Conservation (phyloP, 164 flowering plant species). For the Macadamia tetraphylla region DNA sequence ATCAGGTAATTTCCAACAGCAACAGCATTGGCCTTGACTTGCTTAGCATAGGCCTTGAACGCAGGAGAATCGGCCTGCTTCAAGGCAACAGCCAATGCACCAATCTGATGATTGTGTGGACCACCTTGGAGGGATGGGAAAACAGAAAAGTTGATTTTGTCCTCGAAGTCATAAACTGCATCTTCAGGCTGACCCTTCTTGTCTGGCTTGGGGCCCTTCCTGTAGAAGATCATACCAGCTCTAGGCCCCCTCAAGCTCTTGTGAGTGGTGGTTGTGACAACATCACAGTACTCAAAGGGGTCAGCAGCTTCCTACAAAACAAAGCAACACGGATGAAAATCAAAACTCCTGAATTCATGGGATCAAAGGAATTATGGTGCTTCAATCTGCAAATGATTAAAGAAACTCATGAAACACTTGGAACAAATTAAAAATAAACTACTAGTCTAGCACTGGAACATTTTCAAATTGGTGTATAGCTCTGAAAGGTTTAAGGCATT, state of each 20-base stretch:
- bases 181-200: constrained; percentile 64
- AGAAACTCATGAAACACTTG: no score
- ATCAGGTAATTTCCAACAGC: constrained; percentile 28
- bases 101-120: constrained; percentile 51
- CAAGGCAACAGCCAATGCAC: constrained; percentile 43
- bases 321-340: neutral
- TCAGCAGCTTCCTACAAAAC: constrained; percentile 59
- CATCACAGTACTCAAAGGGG: constrained; percentile 63
- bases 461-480: no score
- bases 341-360: neutral
- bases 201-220: constrained; percentile 75
- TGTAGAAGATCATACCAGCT: constrained; percentile 85
- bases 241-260: constrained; percentile 84
- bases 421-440: no score
- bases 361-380: neutral
- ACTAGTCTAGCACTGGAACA: no score
- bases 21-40: constrained; percentile 44
- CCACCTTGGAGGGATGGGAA: constrained; percentile 51
- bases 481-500: no score
- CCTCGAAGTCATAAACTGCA: constrained; percentile 38
- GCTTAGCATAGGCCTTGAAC: constrained; percentile 38
- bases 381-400: no score
- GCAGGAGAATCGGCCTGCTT: constrained; percentile 41
- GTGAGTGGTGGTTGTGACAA: constrained; percentile 47
- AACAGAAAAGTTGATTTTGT: constrained; percentile 48